A percentile compares a stretch with the other conserved stretches of the same genome.
Evolutionary conservation across 768 basidiomycete species (phyloP).

Genomic region (Mycena maculata): DNA sequence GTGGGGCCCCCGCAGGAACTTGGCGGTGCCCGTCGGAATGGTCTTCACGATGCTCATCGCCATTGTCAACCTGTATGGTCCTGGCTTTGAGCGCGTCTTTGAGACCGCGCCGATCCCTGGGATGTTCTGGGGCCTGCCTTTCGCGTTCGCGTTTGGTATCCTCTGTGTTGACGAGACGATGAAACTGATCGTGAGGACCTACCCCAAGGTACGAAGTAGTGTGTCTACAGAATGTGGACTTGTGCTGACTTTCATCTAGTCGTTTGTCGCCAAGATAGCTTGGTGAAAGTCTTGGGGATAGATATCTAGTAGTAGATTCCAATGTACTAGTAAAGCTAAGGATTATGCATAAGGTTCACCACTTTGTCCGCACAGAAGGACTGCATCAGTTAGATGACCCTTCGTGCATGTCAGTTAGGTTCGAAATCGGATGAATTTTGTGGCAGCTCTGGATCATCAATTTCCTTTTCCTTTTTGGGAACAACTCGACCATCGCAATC

Average conservation of each 20-base stretch:
- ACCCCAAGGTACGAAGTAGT: conserved; percentile 50
- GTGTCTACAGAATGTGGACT: conserved; percentile 7
- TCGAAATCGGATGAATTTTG: too few relatives aligned
- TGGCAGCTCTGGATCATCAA: too few relatives aligned
- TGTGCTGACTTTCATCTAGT: conserved; percentile 37
- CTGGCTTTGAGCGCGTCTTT: conserved; percentile 57
- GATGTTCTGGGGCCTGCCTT: conserved; percentile 62
- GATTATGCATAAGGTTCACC: too few relatives aligned
- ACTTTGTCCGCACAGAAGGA: too few relatives aligned
- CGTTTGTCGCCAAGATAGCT: conserved; percentile 51
- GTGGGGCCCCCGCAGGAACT: conserved; percentile 60
- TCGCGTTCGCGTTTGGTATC: conserved; percentile 55
- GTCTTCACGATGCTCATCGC: conserved; percentile 55
- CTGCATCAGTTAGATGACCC: too few relatives aligned
- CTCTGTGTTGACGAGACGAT: conserved; percentile 57
- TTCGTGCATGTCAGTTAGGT: too few relatives aligned
- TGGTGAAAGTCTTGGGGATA: conserved; percentile 46
- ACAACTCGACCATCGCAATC: too few relatives aligned
- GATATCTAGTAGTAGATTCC: too few relatives aligned
- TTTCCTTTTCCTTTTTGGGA: too few relatives aligned
- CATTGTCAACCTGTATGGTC: conserved; percentile 56
- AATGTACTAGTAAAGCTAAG: too few relatives aligned
- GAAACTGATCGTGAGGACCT: conserved; percentile 56
- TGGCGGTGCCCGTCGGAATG: conserved; percentile 52
- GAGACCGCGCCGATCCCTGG: conserved; percentile 55